Percentiles rank a stretch among this genome's conserved stretches.
These are phyloP conservation scores for Albifimbria verrucaria DNA, from an alignment of 2,329 filamentous ascomycete species.

Conservation along the genomic window DNA sequence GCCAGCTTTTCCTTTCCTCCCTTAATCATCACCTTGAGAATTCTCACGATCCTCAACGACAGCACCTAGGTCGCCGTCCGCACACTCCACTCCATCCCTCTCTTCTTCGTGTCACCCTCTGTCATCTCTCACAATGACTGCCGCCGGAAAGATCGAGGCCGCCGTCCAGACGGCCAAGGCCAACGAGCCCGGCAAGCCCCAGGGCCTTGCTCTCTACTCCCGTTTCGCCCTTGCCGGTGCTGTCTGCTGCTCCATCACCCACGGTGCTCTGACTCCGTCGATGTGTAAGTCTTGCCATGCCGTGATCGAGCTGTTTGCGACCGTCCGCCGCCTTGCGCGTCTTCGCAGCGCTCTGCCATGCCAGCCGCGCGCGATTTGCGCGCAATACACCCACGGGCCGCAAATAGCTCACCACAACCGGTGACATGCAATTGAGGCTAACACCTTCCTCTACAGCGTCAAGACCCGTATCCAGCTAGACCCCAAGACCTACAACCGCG, in stretches of 20 bases:
- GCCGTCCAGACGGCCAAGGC: constrained; percentile 39
- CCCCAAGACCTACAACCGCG: constrained; percentile 82
- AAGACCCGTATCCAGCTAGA: constrained; percentile 96
- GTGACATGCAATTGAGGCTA: constrained; percentile 1
- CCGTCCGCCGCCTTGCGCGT: too few relatives aligned
- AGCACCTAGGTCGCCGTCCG: background rate
- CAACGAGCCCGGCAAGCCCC: constrained; percentile 39
- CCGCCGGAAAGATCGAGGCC: constrained; percentile 40
- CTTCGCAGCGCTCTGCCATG: too few relatives aligned
- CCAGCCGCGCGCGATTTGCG: background rate
- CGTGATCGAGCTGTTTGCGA: background rate
- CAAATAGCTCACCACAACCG: too few relatives aligned
- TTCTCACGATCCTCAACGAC: background rate
- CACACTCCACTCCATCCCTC: constrained; percentile 1
- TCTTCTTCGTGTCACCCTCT: background rate
- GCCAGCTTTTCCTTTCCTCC: background rate
- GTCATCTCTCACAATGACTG: constrained; percentile 38
- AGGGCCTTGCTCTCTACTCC: constrained; percentile 74
- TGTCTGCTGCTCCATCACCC: constrained; percentile 96
- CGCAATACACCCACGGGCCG: background rate
- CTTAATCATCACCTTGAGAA: background rate
- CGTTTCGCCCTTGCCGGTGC: constrained; percentile 97
- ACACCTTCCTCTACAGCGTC: constrained; percentile 55
- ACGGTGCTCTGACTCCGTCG: constrained; percentile 94
- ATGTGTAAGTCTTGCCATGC: constrained; percentile 75